Percentiles rank a stretch among this genome's conserved stretches.
Evolutionary conservation across 2,329 filamentous ascomycete species (phyloP).

Genomic region (Fusarium fujikuroi): DNA sequence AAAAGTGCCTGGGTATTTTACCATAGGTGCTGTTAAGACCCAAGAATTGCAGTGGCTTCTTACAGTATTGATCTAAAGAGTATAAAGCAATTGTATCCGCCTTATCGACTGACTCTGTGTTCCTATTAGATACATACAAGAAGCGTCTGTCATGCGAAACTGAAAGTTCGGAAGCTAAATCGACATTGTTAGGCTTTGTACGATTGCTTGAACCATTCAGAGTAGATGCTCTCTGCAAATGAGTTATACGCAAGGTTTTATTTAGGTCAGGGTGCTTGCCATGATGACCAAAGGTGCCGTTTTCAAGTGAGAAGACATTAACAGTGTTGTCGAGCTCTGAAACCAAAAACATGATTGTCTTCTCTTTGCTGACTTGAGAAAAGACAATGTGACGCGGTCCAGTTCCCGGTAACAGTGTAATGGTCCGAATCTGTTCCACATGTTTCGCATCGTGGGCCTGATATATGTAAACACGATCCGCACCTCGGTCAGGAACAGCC

Average conservation of each 20-base stretch:
- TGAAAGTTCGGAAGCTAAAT: not conserved
- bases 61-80: fast-evolving
- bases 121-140: not conserved
- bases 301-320: not conserved
- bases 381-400: not conserved
- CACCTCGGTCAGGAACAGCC: not conserved
- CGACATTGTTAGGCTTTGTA: not conserved
- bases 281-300: fast-evolving
- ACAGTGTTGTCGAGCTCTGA: not conserved
- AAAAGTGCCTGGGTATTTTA: not conserved
- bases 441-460: not conserved
- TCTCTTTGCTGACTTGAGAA: not conserved
- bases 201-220: not conserved
- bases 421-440: not conserved
- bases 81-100: not conserved
- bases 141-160: not conserved
- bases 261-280: not conserved
- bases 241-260: not conserved
- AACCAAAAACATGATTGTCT: not conserved
- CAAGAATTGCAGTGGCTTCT: not conserved
- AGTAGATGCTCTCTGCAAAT: not conserved
- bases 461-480: not conserved
- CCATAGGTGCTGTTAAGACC: not conserved
- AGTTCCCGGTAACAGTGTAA: not conserved
- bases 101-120: not conserved